Evolutionary conservation across 768 basidiomycete species (phyloP).

Genomic region (Agaricus sinodeliciosus): DNA sequence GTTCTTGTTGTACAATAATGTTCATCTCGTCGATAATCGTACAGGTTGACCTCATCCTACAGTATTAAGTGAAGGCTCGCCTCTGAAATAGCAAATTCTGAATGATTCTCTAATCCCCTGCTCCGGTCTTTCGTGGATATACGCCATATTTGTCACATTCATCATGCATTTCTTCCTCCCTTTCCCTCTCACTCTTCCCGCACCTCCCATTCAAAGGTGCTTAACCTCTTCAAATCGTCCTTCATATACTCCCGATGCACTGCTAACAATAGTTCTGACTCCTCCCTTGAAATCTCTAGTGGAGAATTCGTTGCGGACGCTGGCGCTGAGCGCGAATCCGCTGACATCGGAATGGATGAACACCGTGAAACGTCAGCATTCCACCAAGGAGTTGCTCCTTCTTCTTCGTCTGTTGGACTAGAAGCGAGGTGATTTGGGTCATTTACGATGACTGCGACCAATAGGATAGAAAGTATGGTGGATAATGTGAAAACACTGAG

Average conservation of each 20-base stretch:
- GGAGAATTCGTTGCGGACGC: not conserved
- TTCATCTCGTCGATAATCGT: not conserved
- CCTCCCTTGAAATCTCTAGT: not conserved
- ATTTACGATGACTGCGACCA: not conserved
- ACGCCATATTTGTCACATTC: too few relatives aligned
- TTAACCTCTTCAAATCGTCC: not conserved
- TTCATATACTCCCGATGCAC: not conserved
- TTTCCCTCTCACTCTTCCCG: too few relatives aligned
- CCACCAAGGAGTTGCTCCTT: not conserved
- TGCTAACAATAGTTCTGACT: not conserved
- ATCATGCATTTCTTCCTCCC: too few relatives aligned
- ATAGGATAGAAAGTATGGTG: not conserved
- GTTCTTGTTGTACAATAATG: not conserved
- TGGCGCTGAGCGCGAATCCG: not conserved
- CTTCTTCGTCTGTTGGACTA: not conserved
- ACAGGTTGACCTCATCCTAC: not conserved
- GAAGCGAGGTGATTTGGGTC: not conserved
- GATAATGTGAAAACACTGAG: not conserved
- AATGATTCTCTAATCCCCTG: too few relatives aligned
- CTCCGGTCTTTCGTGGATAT: too few relatives aligned
- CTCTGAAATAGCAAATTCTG: too few relatives aligned
- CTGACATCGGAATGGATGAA: not conserved
- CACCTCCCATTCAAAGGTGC: too few relatives aligned
- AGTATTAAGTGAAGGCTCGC: too few relatives aligned
- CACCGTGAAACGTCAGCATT: not conserved